Evolutionary conservation across 768 basidiomycete genomes (phyloP).

Genomic region (Auriscalpium orientale): DNA sequence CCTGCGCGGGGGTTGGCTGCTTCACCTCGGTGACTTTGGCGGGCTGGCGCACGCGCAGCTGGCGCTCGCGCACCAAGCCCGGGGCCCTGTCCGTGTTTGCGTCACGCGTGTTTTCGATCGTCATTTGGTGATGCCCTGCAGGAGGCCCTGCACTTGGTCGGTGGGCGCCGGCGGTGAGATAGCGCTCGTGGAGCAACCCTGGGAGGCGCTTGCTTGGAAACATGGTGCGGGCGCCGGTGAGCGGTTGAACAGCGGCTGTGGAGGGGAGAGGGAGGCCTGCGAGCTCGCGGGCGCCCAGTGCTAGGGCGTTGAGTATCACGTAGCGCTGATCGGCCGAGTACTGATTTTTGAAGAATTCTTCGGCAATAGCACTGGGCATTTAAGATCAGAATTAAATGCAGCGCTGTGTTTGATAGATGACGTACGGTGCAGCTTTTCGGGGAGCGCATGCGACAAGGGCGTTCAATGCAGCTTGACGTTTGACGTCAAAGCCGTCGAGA

Average conservation of each 20-base stretch:
- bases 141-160: slow-evolving; percentile 45
- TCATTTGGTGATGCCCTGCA: slow-evolving; percentile 56
- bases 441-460: slow-evolving; percentile 82
- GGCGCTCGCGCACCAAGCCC: slow-evolving; percentile 63
- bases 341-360: slow-evolving; percentile 91
- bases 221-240: slow-evolving; percentile 26
- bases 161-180: slow-evolving; percentile 23
- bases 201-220: slow-evolving; percentile 86
- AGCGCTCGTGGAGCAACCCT: slow-evolving; percentile 50
- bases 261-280: slow-evolving; percentile 37
- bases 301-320: slow-evolving; percentile 79
- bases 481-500: slow-evolving; percentile 67
- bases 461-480: slow-evolving; percentile 67
- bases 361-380: slow-evolving; percentile 59
- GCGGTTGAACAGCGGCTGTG: slow-evolving; percentile 26
- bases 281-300: slow-evolving; percentile 79
- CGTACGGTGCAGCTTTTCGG: slow-evolving; percentile 72
- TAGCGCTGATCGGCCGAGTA: slow-evolving; percentile 85
- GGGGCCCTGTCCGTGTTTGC: slow-evolving; percentile 49
- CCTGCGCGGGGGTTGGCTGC: slow-evolving; percentile 7
- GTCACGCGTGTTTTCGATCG: slow-evolving; percentile 56
- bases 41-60: slow-evolving; percentile 53
- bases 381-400: neutral
- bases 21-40: slow-evolving; percentile 38
- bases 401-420: slow-evolving; percentile 11